Evolutionary conservation across 108 stramenopile genomes (phyloP).

Genomic region (Nannochloropsis salina): DNA sequence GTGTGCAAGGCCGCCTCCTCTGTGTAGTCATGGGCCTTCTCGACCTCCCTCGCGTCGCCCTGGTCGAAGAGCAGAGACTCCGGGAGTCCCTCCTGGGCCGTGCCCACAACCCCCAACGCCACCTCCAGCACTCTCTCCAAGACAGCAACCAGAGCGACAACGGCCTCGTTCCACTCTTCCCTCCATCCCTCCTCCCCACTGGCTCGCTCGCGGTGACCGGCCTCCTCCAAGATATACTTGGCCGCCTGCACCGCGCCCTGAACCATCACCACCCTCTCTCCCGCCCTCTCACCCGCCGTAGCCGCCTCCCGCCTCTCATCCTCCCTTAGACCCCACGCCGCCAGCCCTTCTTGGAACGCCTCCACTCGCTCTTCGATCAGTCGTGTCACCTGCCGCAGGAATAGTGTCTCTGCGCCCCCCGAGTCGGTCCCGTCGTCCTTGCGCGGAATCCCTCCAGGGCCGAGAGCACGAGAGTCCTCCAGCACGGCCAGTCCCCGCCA

Average conservation of each 20-base stretch:
- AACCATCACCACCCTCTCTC: background rate
- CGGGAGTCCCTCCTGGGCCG: background rate
- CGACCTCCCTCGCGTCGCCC: background rate
- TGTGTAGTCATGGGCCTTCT: background rate
- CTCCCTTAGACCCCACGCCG: slow-evolving; percentile 9
- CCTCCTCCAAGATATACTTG: background rate
- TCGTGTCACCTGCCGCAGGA: background rate
- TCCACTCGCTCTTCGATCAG: background rate
- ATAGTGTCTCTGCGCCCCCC: background rate
- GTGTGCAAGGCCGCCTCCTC: background rate
- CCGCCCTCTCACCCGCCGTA: background rate
- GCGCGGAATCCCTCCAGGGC: no score
- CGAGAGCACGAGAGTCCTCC: background rate
- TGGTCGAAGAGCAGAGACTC: background rate
- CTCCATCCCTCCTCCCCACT: background rate
- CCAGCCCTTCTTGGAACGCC: background rate
- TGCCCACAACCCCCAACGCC: background rate
- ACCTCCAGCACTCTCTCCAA: background rate
- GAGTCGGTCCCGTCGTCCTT: no score
- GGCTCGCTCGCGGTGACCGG: background rate
- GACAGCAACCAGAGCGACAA: background rate
- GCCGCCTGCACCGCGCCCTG: background rate
- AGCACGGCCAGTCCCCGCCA: background rate
- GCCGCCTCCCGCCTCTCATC: background rate
- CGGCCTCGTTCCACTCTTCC: background rate